Conservation (phyloP, 1,284 basidiomycete genomes). For the Cerrena zonata region DNA sequence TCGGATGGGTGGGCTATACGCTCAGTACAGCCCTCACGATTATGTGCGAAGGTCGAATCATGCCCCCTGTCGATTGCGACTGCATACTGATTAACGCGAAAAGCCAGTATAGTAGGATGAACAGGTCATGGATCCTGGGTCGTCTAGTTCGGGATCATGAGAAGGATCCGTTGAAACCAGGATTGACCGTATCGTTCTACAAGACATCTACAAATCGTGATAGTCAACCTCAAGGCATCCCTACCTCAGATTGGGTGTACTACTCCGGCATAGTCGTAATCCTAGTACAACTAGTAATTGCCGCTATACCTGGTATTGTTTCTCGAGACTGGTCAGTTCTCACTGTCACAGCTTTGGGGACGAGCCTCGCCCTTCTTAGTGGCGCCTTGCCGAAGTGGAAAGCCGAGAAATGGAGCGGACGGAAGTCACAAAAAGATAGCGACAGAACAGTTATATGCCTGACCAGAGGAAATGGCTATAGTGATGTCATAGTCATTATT, state of each 20-base stretch:
- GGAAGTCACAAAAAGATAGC: conserved; percentile 7
- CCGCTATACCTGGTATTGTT: conserved; percentile 19
- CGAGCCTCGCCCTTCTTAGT: conserved; percentile 9
- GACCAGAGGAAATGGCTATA: conserved; percentile 27
- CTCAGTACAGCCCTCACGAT: conserved; percentile 24
- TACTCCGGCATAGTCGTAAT: conserved; percentile 17
- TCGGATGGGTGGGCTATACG: conserved; percentile 34
- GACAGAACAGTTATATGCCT: conserved; percentile 23
- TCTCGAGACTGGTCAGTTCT: conserved; percentile 19
- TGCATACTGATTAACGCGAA: conserved; percentile 23
- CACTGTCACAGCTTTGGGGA: conserved; percentile 12
- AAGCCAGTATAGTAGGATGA: conserved; percentile 23
- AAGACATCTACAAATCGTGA: conserved; percentile 1
- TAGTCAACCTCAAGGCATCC: conserved; percentile 12
- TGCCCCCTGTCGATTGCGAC: conserved; percentile 25
- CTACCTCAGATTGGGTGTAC: conserved; percentile 21
- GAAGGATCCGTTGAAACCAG: conserved; percentile 10
- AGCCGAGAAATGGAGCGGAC: conserved; percentile 26
- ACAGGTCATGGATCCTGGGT: conserved; percentile 28
- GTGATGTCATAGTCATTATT: conserved; percentile 27
- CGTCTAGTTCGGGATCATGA: conserved; percentile 27
- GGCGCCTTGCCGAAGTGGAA: conserved; percentile 29
- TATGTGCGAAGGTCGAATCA: conserved; percentile 26
- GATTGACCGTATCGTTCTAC: conserved; percentile 14
- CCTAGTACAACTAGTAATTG: conserved; percentile 19